Evolutionary conservation across 176 grass and related monocot genomes (phyloP).

Genomic region (Saccharum spontaneum): DNA sequence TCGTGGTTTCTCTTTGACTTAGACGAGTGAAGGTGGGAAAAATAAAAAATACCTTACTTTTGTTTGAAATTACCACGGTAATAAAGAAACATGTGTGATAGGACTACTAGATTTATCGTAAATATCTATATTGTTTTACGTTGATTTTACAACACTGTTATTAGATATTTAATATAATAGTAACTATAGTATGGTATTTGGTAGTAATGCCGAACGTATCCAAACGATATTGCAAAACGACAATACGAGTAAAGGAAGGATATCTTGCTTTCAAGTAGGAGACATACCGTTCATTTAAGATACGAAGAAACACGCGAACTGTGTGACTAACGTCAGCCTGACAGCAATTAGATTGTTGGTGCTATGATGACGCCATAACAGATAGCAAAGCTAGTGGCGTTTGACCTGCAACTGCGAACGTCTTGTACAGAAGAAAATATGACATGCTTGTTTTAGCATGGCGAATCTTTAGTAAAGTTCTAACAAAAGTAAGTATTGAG

Average conservation of each 20-base stretch:
- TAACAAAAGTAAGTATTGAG: too few species aligned
- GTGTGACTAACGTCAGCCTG: neutral
- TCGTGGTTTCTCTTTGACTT: neutral
- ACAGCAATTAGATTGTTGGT: neutral
- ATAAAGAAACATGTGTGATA: neutral
- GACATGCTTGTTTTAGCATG: neutral
- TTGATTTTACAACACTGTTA: neutral
- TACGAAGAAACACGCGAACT: neutral
- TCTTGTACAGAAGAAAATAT: neutral
- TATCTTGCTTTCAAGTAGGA: neutral
- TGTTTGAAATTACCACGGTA: neutral
- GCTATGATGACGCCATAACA: too few species aligned
- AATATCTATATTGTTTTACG: neutral
- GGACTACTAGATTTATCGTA: neutral
- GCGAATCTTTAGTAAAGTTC: neutral
- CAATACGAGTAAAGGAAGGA: neutral
- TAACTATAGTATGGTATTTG: neutral
- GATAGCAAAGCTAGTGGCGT: neutral
- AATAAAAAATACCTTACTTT: neutral
- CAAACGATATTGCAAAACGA: neutral
- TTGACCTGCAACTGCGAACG: accelerated
- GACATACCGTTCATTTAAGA: neutral
- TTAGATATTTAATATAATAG: neutral
- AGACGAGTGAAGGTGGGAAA: neutral
- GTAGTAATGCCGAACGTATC: neutral